Conservation (phyloP, 768 basidiomycete species). For the Clitopilus passeckerianus region DNA sequence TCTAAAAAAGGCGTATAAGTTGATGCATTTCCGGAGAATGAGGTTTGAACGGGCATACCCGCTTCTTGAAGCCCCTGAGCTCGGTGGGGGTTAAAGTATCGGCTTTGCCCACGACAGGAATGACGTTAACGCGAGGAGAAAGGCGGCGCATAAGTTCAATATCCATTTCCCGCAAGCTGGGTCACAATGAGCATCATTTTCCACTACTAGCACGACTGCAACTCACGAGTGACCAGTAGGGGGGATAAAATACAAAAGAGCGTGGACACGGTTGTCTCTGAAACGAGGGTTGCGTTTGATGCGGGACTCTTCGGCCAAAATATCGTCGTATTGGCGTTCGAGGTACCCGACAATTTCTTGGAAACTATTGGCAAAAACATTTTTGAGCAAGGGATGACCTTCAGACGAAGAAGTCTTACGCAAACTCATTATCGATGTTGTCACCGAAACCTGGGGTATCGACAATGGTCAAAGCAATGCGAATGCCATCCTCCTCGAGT, state of each 20-base stretch:
- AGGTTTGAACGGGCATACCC: slow-evolving; percentile 39
- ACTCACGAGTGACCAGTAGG: slow-evolving; percentile 96
- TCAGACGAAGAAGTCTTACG: slow-evolving; percentile 51
- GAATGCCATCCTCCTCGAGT: slow-evolving; percentile 96
- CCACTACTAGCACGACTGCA: not conserved
- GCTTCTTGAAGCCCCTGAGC: slow-evolving; percentile 92
- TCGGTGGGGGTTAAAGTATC: slow-evolving; percentile 93
- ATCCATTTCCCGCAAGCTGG: slow-evolving; percentile 92
- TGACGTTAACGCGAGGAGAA: slow-evolving; percentile 97
- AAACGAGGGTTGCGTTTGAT: slow-evolving; percentile 99
- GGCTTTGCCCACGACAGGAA: slow-evolving; percentile 95
- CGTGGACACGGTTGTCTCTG: slow-evolving; percentile 96
- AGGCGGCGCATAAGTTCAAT: slow-evolving; percentile 98
- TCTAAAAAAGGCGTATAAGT: slow-evolving; percentile 36
- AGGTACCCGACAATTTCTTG: slow-evolving; percentile 96
- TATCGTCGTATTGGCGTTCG: slow-evolving; percentile 98
- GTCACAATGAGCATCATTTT: slow-evolving; percentile 1
- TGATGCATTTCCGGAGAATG: not conserved
- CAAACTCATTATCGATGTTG: slow-evolving; percentile 97
- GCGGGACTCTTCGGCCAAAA: slow-evolving; percentile 95
- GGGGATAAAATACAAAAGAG: slow-evolving; percentile 95
- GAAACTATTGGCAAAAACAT: slow-evolving; percentile 55
- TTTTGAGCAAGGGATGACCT: slow-evolving; percentile 1
- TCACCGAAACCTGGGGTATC: slow-evolving; percentile 99
- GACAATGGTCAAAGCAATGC: slow-evolving; percentile 96